Base-by-base conservation (phyloP, 2,329 filamentous ascomycete species). In the Fusarium dimerum region DNA sequence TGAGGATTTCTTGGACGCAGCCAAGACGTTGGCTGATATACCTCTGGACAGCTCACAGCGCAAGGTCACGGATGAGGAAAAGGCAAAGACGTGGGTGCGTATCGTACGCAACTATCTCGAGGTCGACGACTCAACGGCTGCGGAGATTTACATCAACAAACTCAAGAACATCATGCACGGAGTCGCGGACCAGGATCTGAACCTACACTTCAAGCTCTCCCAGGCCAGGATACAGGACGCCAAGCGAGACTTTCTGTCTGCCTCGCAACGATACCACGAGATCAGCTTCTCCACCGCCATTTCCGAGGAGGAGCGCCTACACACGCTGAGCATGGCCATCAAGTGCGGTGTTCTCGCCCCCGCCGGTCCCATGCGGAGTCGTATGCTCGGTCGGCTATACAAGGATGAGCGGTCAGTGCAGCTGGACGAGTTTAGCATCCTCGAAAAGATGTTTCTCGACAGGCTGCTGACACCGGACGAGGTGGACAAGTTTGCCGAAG, bases 381-480 rank as follows among this genome's bases (percentile, higher is more conserved):
- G 90, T 43, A 86, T 87, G 41, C 81, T 99, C 16, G 90, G 86
- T 5, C 86, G 89, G 48, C 78, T 99, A 13, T 96, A 96, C 81
- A 96, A 96, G 72, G 94, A 99, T 71, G 94, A 97, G 60, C 84
- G 94, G 30, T 82, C 90, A 0, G 77, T 79, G 4, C 83, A 86
- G 45, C 82, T 94, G 2, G 83, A 87, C 32, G 90, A 97, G 73
- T 93, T 89, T 67, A 79, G 85, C 45, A 97, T 99, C 48, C 77
- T 99, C 13, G 94, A 97, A 77, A 97, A 97, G 78, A 97, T 99
- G 84, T 96, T 96, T 71, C 80, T 97, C 45, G 91, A 97, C 71
- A 85, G 92, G 6, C 78, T 99, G 4, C 79, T 99, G 45, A 83
- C 84, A 1, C 84, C 88, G 0, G 82, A 79, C n/a, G 94, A 99